Base-by-base conservation (phyloP, 2,329 filamentous ascomycete genomes). In the Davidsoniella neocaledoniae region DNA sequence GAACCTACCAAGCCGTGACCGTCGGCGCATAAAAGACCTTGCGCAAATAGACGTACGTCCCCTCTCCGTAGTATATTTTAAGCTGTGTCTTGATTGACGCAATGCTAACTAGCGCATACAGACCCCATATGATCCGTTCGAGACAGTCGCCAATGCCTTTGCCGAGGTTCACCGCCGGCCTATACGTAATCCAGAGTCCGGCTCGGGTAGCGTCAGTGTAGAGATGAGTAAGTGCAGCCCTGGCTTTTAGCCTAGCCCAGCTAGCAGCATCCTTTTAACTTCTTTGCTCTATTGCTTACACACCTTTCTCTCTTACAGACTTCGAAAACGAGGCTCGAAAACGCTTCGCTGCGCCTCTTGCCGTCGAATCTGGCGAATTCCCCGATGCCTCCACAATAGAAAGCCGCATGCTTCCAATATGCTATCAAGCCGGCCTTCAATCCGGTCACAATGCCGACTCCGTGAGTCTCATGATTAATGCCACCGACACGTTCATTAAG, bases 311-410 rank as follows among this genome's bases (percentile, higher is more conserved):
- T 8, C 17, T n/a, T 21, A 41, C 54, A 81, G 77, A 81, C 57
- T 74, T 77, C 63, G 78, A 82, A 54, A 61, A 81, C 16, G 79
- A 83, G 55, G 81, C 82, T 53, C 69, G 75, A 53, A 82, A 81
- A 63, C 72, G 77, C 55, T 82, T 73, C 59, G 68, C 73, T 10
- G 76, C 77, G 54, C 77, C 79, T 2, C 62, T 83, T 10, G 77
- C 78, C 3, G 68, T 77, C 37, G 79, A 83, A 59, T 81, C 78
- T 0, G 79, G 79, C 50, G 79, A 83, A 57, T 82, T 83, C 54
- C 79, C 79, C 10, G 79, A 83, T 56, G 67, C 71, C n/a, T 68
- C 71, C 50, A 72, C 72, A 52, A 77, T 83, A 49, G 74, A 79
- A 50, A 70, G 72, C 10, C 70, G 77, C 42, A 81, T 83, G 77